These are phyloP conservation scores for Avicennia marina DNA, from an alignment of 257 asterid species.

Conservation along the genomic window DNA sequence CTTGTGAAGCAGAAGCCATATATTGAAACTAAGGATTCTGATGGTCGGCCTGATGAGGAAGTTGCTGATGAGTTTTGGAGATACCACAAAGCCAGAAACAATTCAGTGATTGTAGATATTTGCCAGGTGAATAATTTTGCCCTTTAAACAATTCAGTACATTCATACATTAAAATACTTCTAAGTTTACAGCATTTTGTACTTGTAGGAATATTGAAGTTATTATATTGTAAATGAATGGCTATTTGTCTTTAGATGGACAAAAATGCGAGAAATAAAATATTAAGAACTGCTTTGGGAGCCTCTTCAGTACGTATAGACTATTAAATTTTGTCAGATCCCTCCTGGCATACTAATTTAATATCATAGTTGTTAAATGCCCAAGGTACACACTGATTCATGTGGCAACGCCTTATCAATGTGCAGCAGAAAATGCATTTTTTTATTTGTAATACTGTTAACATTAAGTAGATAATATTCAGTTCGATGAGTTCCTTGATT, in stretches of 20 bases:
- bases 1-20: constrained; percentile 94
- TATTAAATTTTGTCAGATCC: too few species aligned
- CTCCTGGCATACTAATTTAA: too few species aligned
- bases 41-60: constrained; percentile 76
- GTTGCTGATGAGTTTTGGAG: constrained; percentile 94
- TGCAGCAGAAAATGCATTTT: too few species aligned
- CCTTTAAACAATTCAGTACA: constrained; percentile 1
- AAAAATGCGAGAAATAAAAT: background rate
- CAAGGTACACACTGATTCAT: too few species aligned
- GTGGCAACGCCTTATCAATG: too few species aligned
- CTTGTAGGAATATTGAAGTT: background rate
- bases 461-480: too few species aligned
- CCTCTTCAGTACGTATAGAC: too few species aligned
- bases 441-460: too few species aligned
- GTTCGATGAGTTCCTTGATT: too few species aligned
- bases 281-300: background rate
- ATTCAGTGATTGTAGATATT: constrained; percentile 84
- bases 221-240: background rate
- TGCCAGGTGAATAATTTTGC: constrained; percentile 60
- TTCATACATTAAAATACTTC: background rate
- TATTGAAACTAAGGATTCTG: constrained; percentile 77
- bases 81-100: constrained; percentile 86
- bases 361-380: too few species aligned
- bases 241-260: background rate
- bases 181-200: too few species aligned